Percentiles rank a stretch among this genome's conserved stretches.
These are phyloP conservation scores for Boletales sp. DNA, from an alignment of 768 basidiomycete species.

Conservation along the genomic window DNA sequence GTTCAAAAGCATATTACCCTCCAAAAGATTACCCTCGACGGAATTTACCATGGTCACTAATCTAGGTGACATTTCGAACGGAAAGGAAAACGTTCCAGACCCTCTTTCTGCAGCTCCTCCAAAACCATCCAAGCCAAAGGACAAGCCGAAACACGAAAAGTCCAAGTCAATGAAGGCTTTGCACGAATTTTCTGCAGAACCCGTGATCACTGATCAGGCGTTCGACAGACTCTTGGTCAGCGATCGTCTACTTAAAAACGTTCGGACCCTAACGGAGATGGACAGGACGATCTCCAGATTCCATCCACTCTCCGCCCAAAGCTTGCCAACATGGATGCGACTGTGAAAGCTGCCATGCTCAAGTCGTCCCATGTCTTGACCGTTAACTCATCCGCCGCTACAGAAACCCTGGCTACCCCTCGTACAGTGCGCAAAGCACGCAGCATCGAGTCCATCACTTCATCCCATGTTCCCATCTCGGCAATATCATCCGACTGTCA, in stretches of 20 bases:
- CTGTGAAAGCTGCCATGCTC: conserved; percentile 89
- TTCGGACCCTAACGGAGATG: conserved; percentile 1
- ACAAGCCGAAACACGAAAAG: conserved; percentile 38
- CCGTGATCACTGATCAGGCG: conserved; percentile 53
- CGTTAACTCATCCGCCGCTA: conserved; percentile 33
- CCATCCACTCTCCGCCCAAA: conserved; percentile 74
- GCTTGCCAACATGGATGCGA: conserved; percentile 74
- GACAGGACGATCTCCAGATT: conserved; percentile 86
- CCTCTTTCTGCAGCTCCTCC: conserved; percentile 32
- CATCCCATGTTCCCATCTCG: conserved; percentile 42
- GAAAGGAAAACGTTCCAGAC: conserved; percentile 68
- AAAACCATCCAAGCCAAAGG: conserved; percentile 23
- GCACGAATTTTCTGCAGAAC: conserved; percentile 34
- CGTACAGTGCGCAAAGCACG: conserved; percentile 62
- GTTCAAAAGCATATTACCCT: conserved; percentile 80
- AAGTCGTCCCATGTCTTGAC: conserved; percentile 74
- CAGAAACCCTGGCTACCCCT: conserved; percentile 41
- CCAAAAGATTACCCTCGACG: conserved; percentile 58
- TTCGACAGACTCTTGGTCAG: conserved; percentile 82
- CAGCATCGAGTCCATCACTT: conserved; percentile 68
- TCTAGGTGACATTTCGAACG: conserved; percentile 46
- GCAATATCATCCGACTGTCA: conserved; percentile 35
- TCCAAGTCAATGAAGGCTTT: conserved; percentile 42
- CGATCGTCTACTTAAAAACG: not conserved
- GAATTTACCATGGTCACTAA: conserved; percentile 73